phyloP scores from a whole-genome alignment of 768 basidiomycete genomes.

The Lactarius akahatsu region DNA sequence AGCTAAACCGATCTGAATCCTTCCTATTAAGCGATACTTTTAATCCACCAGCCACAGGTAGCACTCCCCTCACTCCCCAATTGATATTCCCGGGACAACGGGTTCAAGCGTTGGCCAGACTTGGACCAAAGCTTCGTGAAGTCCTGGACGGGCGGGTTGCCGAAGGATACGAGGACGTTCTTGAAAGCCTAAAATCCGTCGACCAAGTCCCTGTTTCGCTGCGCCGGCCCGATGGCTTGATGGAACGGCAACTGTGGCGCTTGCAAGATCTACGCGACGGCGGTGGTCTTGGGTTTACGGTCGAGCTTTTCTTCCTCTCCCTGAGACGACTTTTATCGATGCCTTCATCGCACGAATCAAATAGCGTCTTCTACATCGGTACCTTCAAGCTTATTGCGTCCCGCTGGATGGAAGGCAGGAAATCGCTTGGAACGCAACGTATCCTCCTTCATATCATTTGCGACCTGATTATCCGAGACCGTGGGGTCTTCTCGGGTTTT shows the following conservation, averaged over 20 bases:
- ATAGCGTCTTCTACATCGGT: not conserved
- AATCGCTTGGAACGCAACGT: conserved; percentile 7
- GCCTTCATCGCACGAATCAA: not conserved
- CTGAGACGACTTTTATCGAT: not conserved
- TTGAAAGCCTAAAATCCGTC: not conserved
- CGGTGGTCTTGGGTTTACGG: not conserved
- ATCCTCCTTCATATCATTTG: conserved; percentile 9
- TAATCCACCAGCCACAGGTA: too few relatives aligned
- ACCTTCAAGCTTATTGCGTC: conserved; percentile 1
- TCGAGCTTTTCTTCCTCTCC: conserved; percentile 15
- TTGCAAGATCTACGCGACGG: conserved; percentile 6
- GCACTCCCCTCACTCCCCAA: too few relatives aligned
- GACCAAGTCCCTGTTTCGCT: not conserved
- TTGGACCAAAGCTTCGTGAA: too few relatives aligned
- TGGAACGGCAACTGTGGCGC: conserved; percentile 10
- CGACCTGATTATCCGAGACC: conserved; percentile 8
- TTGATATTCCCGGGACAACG: too few relatives aligned
- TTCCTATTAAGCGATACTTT: too few relatives aligned
- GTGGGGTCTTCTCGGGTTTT: conserved; percentile 11
- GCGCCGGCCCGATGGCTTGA: not conserved
- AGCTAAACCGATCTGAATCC: too few relatives aligned
- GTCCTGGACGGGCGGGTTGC: too few relatives aligned
- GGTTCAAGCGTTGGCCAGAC: too few relatives aligned
- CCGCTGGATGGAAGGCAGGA: not conserved
- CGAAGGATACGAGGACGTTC: too few relatives aligned